Evolutionary conservation across 176 grass and related monocot genomes (phyloP), one percentile per base, ranked within the genome.

Genomic region (Raddia guianensis): DNA sequence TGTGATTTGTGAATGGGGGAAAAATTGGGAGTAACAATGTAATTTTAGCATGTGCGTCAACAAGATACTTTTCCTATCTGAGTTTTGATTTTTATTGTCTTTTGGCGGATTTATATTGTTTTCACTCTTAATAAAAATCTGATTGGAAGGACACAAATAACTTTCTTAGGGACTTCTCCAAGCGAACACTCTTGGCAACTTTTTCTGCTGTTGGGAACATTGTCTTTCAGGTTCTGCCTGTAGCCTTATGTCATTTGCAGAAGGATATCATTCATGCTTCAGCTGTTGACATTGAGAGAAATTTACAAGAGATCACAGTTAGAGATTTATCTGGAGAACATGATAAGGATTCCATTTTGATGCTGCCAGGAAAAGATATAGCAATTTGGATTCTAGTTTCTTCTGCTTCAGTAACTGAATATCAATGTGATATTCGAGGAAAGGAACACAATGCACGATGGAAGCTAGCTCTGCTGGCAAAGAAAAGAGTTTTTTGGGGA

Each of bases 331-430:
- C 47, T 54, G 77, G 42, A 66, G 71, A 93, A 78, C 8, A 19
- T 77, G 75, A 46, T 27, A 64, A 14, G 37, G 50, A 75, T 50
- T 70, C 78, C 33, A 79, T 74, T 85, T 63, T 74, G 73, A 65
- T 77, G 62, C 45, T 66, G 74, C 63, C 82, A 54, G 83, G 67
- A 89, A 76, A 93, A 72, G 89, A 92, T 87, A 78, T 81, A 80
- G 95, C 90, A 19, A 61, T 98, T 79, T 94, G 95, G 95, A 43
- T 98, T 44, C 70, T 97, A 85, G 86, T 97, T 77, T 97, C 86
- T 81, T 74, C 84, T 83, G 80, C 78, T 88, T 87, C 94, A 69
- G 72, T 87, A 58, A 78, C 84, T 72, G 94, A 94, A 63, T 86
- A 70, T 77, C 89, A 90, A 88, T 69, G 59, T 53, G 86, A 89